Percentiles rank a stretch among this genome's conserved stretches.
phyloP scores from a whole-genome alignment of 2,329 filamentous ascomycete species.

The Exophiala sp. region DNA sequence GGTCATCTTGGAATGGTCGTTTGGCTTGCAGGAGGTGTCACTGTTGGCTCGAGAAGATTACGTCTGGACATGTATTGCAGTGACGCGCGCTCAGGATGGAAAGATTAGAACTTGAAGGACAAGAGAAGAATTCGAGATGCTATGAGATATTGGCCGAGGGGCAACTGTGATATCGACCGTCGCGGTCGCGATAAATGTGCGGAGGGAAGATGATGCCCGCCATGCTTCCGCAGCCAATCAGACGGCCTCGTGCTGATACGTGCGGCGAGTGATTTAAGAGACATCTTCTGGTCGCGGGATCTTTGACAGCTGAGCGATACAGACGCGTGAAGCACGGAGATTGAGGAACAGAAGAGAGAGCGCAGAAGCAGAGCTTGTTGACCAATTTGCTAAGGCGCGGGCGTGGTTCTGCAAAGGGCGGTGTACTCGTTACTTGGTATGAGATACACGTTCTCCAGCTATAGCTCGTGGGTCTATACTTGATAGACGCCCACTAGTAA shows the following conservation, averaged over 20 bases:
- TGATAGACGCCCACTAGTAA: no score
- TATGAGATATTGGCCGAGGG: not conserved
- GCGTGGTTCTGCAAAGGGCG: constrained; percentile 9
- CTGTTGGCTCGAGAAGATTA: not conserved
- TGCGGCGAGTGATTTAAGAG: constrained; percentile 9
- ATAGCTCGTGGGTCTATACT: not conserved
- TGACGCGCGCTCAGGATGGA: not conserved
- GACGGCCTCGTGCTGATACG: constrained; percentile 17
- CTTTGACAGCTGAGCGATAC: constrained; percentile 3
- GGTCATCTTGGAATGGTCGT: constrained; percentile 11
- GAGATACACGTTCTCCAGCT: not conserved
- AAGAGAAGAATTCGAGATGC: not conserved
- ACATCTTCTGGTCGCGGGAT: constrained; percentile 5
- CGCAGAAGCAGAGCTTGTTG: not conserved
- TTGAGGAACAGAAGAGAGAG: not conserved
- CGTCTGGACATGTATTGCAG: constrained; percentile 4
- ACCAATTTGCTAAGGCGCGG: not conserved
- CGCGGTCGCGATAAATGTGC: constrained; percentile 20
- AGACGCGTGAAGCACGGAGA: not conserved
- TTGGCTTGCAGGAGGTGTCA: not conserved
- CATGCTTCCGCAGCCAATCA: constrained; percentile 21
- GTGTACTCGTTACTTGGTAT: no score
- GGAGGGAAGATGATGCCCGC: constrained; percentile 10
- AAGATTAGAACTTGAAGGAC: not conserved
- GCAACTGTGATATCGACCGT: constrained; percentile 9